Percentiles rank a stretch among this genome's conserved stretches.
phyloP scores from a whole-genome alignment of 371 early-diverging fungal species.

The Mucor velutinosus region DNA sequence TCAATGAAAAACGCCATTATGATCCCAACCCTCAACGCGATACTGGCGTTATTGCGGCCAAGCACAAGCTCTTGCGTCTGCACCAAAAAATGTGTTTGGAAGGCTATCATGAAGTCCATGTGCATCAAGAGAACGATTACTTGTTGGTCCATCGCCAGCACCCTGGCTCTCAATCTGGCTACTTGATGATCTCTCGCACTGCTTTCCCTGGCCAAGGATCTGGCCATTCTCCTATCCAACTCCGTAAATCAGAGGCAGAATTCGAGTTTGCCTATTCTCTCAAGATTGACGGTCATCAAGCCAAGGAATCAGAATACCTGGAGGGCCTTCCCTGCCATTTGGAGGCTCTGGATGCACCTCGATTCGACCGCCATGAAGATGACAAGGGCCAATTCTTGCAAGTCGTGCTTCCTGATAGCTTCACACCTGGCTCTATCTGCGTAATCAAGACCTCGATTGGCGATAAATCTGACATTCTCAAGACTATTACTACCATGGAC shows the following conservation, averaged over 20 bases:
- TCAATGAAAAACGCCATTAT: constrained; percentile 84
- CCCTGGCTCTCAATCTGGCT: constrained; percentile 89
- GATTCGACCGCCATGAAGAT: constrained; percentile 43
- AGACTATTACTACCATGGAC: constrained; percentile 45
- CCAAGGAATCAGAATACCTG: constrained; percentile 31
- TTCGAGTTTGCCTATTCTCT: constrained; percentile 58
- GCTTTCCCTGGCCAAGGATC: constrained; percentile 66
- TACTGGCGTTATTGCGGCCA: constrained; percentile 71
- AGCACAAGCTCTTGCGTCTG: constrained; percentile 70
- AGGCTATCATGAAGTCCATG: constrained; percentile 89
- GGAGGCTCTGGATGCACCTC: constrained; percentile 54
- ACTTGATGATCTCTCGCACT: constrained; percentile 85
- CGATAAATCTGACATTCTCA: constrained; percentile 48
- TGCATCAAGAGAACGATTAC: constrained; percentile 92
- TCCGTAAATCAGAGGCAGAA: constrained; percentile 62
- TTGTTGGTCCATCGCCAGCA: constrained; percentile 91
- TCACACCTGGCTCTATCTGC: constrained; percentile 74
- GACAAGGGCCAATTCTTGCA: constrained; percentile 62
- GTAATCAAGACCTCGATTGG: constrained; percentile 66
- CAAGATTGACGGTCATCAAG: constrained; percentile 34
- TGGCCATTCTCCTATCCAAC: constrained; percentile 61
- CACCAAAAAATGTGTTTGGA: constrained; percentile 83
- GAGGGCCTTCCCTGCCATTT: constrained; percentile 61
- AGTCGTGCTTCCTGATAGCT: constrained; percentile 59
- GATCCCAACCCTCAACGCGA: constrained; percentile 47